Conservation (phyloP, 495 filamentous ascomycete genomes). For the Aspergillus heteromorphus region DNA sequence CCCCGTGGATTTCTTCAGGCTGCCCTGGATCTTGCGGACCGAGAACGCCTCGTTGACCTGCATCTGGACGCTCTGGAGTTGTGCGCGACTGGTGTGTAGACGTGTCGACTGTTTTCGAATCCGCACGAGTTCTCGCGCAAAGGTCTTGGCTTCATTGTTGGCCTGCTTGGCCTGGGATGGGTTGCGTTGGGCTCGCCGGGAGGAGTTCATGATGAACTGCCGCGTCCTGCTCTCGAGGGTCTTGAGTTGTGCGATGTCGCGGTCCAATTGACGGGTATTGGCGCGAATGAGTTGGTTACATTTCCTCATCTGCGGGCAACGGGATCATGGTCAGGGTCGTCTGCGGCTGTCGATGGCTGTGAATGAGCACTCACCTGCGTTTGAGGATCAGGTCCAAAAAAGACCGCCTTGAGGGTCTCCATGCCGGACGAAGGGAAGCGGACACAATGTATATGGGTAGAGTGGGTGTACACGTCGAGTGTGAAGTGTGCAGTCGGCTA, state of each 20-base stretch:
- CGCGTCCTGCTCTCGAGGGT: conserved; percentile 78
- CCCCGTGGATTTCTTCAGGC: conserved; percentile 74
- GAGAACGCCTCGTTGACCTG: conserved; percentile 97
- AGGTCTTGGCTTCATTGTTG: conserved; percentile 70
- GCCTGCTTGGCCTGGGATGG: conserved; percentile 71
- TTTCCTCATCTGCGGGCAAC: conserved; percentile 73
- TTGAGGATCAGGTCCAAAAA: conserved; percentile 89
- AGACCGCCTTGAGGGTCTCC: conserved; percentile 81
- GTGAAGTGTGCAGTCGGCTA: background rate
- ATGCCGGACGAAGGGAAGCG: conserved; percentile 42
- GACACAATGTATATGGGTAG: background rate
- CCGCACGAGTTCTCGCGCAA: conserved; percentile 81
- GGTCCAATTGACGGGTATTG: conserved; percentile 93
- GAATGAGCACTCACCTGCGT: conserved; percentile 58
- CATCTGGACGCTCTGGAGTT: conserved; percentile 92
- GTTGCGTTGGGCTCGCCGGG: conserved; percentile 72
- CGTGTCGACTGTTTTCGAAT: conserved; percentile 69
- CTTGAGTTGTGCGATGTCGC: conserved; percentile 76
- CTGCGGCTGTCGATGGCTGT: background rate
- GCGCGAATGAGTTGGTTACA: conserved; percentile 85
- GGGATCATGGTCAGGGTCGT: conserved; percentile 1
- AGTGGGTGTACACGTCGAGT: background rate
- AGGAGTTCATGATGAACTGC: conserved; percentile 72
- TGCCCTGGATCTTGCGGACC: conserved; percentile 93
- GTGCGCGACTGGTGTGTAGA: conserved; percentile 79